Percentiles rank a stretch among this genome's conserved stretches.
phyloP scores from a whole-genome alignment of 106 monocot species.

The Triglochin maritima region DNA sequence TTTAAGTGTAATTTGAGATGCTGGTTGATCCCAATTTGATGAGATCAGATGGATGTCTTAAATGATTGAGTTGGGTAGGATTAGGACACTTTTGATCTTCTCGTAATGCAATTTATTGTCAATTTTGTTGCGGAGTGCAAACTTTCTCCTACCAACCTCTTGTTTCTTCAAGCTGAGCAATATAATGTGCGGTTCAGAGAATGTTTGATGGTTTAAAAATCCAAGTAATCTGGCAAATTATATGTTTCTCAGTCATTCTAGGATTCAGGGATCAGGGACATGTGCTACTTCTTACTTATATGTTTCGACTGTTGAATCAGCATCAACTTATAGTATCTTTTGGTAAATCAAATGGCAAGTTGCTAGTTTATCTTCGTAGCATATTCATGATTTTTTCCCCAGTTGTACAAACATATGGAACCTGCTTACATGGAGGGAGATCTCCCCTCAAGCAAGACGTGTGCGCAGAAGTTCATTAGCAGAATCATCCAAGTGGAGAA shows the following conservation, averaged over 20 bases:
- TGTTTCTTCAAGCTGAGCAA: too few relatives aligned
- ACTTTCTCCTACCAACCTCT: too few relatives aligned
- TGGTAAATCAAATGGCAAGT: not conserved
- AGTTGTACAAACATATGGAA: conserved; percentile 40
- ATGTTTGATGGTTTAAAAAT: not conserved
- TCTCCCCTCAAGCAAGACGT: conserved; percentile 57
- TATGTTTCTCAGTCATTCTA: not conserved
- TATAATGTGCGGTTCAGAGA: too few relatives aligned
- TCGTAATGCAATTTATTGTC: too few relatives aligned
- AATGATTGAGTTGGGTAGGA: too few relatives aligned
- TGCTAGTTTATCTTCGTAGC: not conserved
- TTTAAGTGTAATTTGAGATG: too few relatives aligned
- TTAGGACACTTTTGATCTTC: too few relatives aligned
- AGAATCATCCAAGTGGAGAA: conserved; percentile 8
- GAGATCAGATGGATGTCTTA: not conserved
- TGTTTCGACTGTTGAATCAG: too few relatives aligned
- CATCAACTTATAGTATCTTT: not conserved
- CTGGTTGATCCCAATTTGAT: not conserved
- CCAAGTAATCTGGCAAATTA: not conserved
- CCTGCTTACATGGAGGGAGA: conserved; percentile 65
- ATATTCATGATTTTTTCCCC: not conserved
- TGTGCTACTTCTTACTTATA: not conserved
- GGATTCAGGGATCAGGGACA: not conserved
- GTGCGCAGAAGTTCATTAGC: conserved; percentile 40
- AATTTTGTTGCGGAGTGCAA: too few relatives aligned